phyloP scores from a whole-genome alignment of 768 basidiomycete species.

The Tricholoma sp. region DNA sequence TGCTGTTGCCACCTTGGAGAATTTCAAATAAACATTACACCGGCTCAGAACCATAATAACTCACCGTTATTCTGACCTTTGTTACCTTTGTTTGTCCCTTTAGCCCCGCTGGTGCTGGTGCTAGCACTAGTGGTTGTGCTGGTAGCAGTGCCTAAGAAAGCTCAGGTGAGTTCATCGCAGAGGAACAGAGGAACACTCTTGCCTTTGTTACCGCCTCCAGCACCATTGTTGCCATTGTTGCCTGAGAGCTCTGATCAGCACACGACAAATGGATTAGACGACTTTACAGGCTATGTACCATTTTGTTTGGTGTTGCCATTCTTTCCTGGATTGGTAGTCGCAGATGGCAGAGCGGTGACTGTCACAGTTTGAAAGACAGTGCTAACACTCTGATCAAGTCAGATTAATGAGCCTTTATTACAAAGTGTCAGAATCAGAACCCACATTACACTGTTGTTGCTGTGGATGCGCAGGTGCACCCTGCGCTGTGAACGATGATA shows the following conservation, averaged over 20 bases:
- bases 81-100: conserved; percentile 3
- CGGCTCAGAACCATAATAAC: neutral
- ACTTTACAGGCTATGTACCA: neutral
- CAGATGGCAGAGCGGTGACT: conserved; percentile 26
- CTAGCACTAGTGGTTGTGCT: too few species aligned
- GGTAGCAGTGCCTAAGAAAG: neutral
- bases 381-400: conserved; percentile 13
- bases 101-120: too few species aligned
- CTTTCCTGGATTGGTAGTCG: conserved; percentile 11
- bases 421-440: conserved; percentile 3
- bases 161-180: neutral
- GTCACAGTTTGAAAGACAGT: conserved; percentile 30
- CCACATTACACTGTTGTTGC: conserved; percentile 15
- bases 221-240: conserved; percentile 4
- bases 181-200: too few species aligned
- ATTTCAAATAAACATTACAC: too few species aligned
- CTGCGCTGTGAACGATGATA: conserved; percentile 27
- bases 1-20: neutral
- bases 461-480: conserved; percentile 25
- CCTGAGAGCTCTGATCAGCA: neutral
- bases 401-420: conserved; percentile 1
- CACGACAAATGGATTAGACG: neutral
- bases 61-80: conserved; percentile 10
- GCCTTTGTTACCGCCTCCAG: too few species aligned
- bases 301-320: conserved; percentile 8